Base-by-base conservation (phyloP, 495 filamentous ascomycete genomes). In the Talaromyces proteolyticus region DNA sequence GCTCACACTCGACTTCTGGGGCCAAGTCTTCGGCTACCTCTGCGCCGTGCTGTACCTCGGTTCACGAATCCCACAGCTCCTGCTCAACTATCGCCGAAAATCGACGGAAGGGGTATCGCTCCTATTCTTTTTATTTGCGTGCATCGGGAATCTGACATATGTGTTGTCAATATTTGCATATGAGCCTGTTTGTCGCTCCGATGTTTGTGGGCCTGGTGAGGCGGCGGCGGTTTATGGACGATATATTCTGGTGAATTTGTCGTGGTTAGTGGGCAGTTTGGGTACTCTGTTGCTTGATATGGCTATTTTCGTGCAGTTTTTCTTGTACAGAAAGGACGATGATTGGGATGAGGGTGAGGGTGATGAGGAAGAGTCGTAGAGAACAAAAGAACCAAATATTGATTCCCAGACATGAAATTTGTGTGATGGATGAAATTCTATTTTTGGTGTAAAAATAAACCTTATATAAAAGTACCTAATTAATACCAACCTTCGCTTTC, bases 61-160 rank as follows among this genome's bases (percentile, higher is more conserved):
- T 18, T 90, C 85, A 0, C 82, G 93, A 5, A 60, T 96, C 8
- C 93, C 93, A 0, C 93, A 98, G 65, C 73, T 98, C 6, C 69
- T 96, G 4, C 79, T 96, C 24, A 98, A 98, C 61, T 92, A 85
- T 66, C 78, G 84, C 1, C 83, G 93, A 36, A 95, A 93, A 65
- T 87, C 81, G 23, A 96, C 91, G 1, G 91, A 96, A 24, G 93
- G 92, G 2, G 82, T 98, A 4, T 90, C 86, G 17, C 75, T 95
- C 57, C 73, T 98, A 0, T 98, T 98, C 72, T 98, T 98, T 70
- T 70, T 97, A 16, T 98, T 98, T 61, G 93, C 92, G 6, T 96
- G 91, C 62, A 77, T 96, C 18, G 93, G 93, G 3, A 98, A 98
- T 59, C 56, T 92, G 48, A 95, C 92, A 0, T 98, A 94, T 58